Conservation (phyloP, 192 early-diverging fungal species). For the Obelidium mucronatum region DNA sequence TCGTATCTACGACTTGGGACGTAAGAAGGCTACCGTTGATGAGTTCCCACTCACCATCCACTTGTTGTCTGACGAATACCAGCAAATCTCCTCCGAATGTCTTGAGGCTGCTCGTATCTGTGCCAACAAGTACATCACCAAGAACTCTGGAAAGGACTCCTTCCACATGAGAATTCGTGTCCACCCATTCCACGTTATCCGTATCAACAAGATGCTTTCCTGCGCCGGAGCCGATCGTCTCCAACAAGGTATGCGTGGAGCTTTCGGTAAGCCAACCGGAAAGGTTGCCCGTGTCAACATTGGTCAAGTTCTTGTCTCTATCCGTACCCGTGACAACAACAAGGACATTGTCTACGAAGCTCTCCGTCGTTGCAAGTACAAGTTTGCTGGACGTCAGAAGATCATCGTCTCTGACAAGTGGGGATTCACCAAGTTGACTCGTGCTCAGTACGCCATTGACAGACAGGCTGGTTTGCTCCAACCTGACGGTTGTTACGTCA, state of each 20-base stretch:
- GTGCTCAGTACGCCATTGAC: slow-evolving; percentile 85
- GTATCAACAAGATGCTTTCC: slow-evolving; percentile 99
- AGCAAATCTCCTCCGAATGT: slow-evolving; percentile 99
- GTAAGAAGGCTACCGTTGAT: slow-evolving; percentile 97
- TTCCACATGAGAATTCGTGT: slow-evolving; percentile 99
- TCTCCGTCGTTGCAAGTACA: slow-evolving; percentile 96
- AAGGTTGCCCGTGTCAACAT: slow-evolving; percentile 97
- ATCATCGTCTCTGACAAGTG: slow-evolving; percentile 99
- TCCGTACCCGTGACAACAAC: slow-evolving; percentile 95
- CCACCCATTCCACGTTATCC: slow-evolving; percentile 98
- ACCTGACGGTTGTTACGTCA: slow-evolving; percentile 95
- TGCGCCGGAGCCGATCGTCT: slow-evolving; percentile 98
- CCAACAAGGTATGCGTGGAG: slow-evolving; percentile 99
- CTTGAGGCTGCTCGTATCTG: slow-evolving; percentile 98
- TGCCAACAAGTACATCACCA: slow-evolving; percentile 99
- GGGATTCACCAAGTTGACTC: slow-evolving; percentile 98
- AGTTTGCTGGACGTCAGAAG: slow-evolving; percentile 99
- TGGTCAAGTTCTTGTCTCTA: slow-evolving; percentile 95
- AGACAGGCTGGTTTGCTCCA: slow-evolving; percentile 80
- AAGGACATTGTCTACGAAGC: slow-evolving; percentile 93
- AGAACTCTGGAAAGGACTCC: slow-evolving; percentile 94
- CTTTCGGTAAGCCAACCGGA: slow-evolving; percentile 96
- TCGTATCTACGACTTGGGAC: slow-evolving; percentile 95
- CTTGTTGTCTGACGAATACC: slow-evolving; percentile 95
- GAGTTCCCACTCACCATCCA: slow-evolving; percentile 98